Conservation (phyloP, 169 alveolate species). For the Babesia bigemina region DNA sequence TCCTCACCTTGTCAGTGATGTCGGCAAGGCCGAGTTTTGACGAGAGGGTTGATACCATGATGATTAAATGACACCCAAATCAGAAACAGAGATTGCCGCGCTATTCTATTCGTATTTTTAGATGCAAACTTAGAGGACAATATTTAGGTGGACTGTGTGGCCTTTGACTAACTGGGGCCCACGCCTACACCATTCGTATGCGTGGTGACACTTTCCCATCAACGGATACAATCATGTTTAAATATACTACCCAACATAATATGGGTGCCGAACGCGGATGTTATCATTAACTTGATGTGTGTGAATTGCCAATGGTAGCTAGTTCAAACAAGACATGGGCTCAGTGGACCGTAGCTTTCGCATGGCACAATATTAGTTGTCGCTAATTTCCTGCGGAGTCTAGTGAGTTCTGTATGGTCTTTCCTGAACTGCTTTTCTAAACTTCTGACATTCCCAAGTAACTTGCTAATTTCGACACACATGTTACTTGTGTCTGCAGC, state of each 20-base stretch:
- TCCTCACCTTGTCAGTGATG: slow-evolving; percentile 56
- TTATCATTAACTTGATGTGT: no score
- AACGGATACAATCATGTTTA: no score
- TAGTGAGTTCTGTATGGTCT: slow-evolving; percentile 10
- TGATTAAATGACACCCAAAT: background rate
- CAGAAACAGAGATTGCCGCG: background rate
- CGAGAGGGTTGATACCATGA: slow-evolving; percentile 46
- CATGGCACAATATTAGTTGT: background rate
- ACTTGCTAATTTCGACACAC: background rate
- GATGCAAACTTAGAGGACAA: background rate
- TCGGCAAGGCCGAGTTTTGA: slow-evolving; percentile 67
- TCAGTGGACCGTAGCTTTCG: slow-evolving; percentile 1
- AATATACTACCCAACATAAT: no score
- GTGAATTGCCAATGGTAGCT: no score
- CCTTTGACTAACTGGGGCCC: slow-evolving; percentile 8
- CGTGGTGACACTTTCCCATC: background rate
- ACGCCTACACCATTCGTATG: background rate
- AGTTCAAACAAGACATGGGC: background rate
- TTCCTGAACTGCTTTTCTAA: slow-evolving; percentile 11
- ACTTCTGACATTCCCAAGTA: background rate
- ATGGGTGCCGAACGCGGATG: no score
- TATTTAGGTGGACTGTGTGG: background rate
- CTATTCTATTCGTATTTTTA: background rate
- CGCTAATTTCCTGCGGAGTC: background rate
- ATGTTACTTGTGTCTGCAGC: background rate